These are phyloP conservation scores for Rhazya stricta DNA, from an alignment of 257 asterid genomes.

Conservation along the genomic window DNA sequence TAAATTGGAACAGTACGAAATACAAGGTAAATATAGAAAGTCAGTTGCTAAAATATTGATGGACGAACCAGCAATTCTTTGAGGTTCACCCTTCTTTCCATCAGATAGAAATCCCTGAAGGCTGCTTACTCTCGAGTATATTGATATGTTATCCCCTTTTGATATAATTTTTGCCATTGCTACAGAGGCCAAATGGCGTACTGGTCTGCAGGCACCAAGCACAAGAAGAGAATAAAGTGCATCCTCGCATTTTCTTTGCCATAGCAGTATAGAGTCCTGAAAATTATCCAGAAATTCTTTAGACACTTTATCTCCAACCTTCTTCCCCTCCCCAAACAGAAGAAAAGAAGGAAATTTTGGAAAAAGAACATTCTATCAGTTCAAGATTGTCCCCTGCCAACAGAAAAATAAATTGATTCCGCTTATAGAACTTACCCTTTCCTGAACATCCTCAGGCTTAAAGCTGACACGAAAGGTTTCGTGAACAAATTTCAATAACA, in stretches of 20 bases:
- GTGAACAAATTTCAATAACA: background rate
- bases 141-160: conserved; percentile 82
- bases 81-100: conserved; percentile 80
- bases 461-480: background rate
- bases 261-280: conserved; percentile 76
- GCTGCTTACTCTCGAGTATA: conserved; percentile 96
- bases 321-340: background rate
- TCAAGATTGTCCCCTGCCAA: background rate
- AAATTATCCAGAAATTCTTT: background rate
- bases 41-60: conserved; percentile 15
- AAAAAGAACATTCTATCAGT: background rate
- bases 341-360: background rate
- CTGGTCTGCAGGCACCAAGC: conserved; percentile 94
- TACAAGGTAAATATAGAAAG: background rate
- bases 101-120: conserved; percentile 96
- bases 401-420: background rate
- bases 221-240: conserved; percentile 80
- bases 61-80: conserved; percentile 79
- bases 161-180: conserved; percentile 85
- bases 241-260: conserved; percentile 96
- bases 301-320: background rate
- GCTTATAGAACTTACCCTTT: background rate
- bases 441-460: background rate
- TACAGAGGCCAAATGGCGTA: conserved; percentile 89
- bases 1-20: no score